Base-by-base conservation (phyloP, 2,329 filamentous ascomycete species). In the Fusarium bulbicola region DNA sequence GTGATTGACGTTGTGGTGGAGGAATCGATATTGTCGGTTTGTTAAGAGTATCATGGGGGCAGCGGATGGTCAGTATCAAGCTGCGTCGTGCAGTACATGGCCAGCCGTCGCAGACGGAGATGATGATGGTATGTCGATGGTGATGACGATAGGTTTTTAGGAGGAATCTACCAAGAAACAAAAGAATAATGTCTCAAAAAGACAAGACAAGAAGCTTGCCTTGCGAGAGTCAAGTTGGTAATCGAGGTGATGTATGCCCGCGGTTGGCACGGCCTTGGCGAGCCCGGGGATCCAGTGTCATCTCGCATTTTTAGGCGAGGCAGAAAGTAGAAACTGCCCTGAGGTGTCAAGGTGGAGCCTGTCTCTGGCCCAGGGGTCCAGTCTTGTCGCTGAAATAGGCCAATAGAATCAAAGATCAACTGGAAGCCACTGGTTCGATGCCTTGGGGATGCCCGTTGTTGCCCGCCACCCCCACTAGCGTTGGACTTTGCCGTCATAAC, bases 251-350 rank as follows among this genome's bases (percentile, higher is more conserved):
- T 72, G 68, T 54, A 59, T 57, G 63, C n/a, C 49, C 59, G 63
- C 59, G 63, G 67, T 72, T 76, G 74, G 60, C 65, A 71, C 74
- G 72, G 74, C 59, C 69, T 76, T 68, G 73, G 74, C 76, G 70
- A 65, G 56, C 61, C 59, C 61, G 49, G 24, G 54, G 54, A 28
- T 50, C 54, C 63, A 57, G 67, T 77, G 76, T 78, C 77, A 78
- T 78, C 73, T 77, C 76, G 74, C 77, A 77, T 74, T 56, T 65
- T 54, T 45, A 64, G 64, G 52, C 64, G 59, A 65, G 66, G 64
- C 69, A 75, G 50, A 54, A 59, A 53, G 50, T 32, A 61, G 59
- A 42, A 36, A 49, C 24, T 40, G 32, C 32, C 32, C 32, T 34
- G 60, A 63, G 43, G 54, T 63, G 36, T 63, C 67, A 59, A 70